Percentiles rank a stretch among this genome's conserved stretches.
phyloP scores from a whole-genome alignment of 176 grass and related monocot species.

The Phoenix roebelenii region DNA sequence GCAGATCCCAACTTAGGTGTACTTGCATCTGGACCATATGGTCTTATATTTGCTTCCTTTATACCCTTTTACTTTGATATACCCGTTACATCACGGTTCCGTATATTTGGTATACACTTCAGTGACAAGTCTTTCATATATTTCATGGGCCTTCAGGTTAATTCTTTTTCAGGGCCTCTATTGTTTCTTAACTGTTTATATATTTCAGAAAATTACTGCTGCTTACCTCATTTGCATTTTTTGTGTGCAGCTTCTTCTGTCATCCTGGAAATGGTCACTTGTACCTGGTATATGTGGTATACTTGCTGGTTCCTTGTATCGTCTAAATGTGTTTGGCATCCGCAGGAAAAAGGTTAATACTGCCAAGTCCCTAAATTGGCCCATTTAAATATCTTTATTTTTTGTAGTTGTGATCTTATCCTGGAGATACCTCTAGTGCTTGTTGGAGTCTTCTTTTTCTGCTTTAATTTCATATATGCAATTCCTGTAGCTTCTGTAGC shows the following conservation, averaged over 20 bases:
- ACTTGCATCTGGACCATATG: slow-evolving; percentile 84
- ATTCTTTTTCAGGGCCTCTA: slow-evolving; percentile 18
- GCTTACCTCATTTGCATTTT: slow-evolving; percentile 2
- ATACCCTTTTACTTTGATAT: slow-evolving; percentile 86
- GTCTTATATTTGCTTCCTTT: slow-evolving; percentile 89
- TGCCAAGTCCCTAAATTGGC: background rate
- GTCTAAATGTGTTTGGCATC: slow-evolving; percentile 60
- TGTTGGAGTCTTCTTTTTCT: no score
- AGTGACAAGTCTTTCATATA: slow-evolving; percentile 88
- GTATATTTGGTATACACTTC: slow-evolving; percentile 68
- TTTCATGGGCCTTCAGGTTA: slow-evolving; percentile 81
- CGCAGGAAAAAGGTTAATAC: slow-evolving; percentile 55
- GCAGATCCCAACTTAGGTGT: slow-evolving; percentile 59
- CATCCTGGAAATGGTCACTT: slow-evolving; percentile 68
- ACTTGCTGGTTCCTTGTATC: slow-evolving; percentile 71
- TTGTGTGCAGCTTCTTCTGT: slow-evolving; percentile 84
- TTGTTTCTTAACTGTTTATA: slow-evolving; percentile 9
- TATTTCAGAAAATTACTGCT: background rate
- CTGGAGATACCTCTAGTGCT: no score
- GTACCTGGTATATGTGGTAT: slow-evolving; percentile 86
- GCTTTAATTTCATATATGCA: no score
- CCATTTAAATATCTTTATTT: background rate
- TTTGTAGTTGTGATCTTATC: slow-evolving; percentile 1
- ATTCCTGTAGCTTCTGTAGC: no score
- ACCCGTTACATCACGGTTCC: slow-evolving; percentile 71